Evolutionary conservation across 345 rosid genomes (phyloP), one percentile per base, ranked within the genome.

Genomic region (Eucalyptus regnans): DNA sequence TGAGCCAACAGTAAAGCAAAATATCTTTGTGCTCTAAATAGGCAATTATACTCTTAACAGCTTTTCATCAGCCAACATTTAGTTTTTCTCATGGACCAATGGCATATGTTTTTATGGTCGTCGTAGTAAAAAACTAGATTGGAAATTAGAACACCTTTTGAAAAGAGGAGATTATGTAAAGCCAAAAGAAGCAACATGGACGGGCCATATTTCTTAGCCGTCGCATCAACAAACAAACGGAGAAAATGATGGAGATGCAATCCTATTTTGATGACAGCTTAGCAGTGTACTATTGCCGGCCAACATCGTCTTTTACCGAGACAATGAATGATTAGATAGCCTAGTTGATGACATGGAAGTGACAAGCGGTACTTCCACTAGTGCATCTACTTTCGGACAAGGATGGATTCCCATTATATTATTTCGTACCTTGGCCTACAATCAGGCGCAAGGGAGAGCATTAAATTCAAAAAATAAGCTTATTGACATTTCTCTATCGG

Each of bases 201-300:
- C 3, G 0, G 79, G 15, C 79, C 20, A 5, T 1, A 1, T 31
- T 66, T 66, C 76, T 31, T 66, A n/a, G 76, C 8, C 15, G 1
- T 52, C 9, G 9, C 56, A 52, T 52, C 56, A 52, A 52, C 23
- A 52, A 12, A 60, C 66, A 60, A 60, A 60, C 16, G 6, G 31
- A 27, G 0, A 60, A 60, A 25, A 60, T 12, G 0, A 27, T 12
- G 15, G 7, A 11, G n/a, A 27, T 60, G 66, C 66, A 60, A 60
- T 60, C 1, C 2, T 52, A 52, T 51, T 51, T 51, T 51, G 54
- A 51, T 17, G 54, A 51, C 22, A 16, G 54, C 54, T 51, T 51
- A 51, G 8, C 22, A 51, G 2, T 51, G 22, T 16, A 50, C 3
- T 50, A 51, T 51, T 17, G 54, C 22, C 1, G 4, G 22, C 54